Percentiles rank a stretch among this genome's conserved stretches.
phyloP scores from a whole-genome alignment of 2,329 filamentous ascomycete species.

The Neocucurbitaria cava region DNA sequence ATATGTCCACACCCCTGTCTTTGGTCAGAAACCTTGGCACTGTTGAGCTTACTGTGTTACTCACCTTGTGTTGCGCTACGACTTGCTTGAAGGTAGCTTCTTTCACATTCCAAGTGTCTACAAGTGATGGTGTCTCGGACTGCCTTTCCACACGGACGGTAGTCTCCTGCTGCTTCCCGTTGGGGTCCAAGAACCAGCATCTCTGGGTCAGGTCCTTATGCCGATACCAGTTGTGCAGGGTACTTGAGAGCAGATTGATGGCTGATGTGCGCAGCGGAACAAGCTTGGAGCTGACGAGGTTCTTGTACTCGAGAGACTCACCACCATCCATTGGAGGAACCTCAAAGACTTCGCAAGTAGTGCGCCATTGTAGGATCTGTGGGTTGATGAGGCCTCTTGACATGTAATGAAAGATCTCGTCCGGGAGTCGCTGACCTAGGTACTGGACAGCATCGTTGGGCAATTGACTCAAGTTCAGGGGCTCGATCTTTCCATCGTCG shows the following conservation, averaged over 20 bases:
- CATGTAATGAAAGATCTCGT: conserved; percentile 90
- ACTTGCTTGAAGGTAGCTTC: conserved; percentile 60
- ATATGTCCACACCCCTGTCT: conserved; percentile 52
- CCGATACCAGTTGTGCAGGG: conserved; percentile 82
- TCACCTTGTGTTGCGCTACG: conserved; percentile 35
- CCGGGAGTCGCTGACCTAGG: conserved; percentile 85
- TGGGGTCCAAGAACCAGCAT: conserved; percentile 73
- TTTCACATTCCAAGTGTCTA: conserved; percentile 76
- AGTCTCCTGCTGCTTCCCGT: conserved; percentile 54
- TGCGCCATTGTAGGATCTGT: conserved; percentile 81
- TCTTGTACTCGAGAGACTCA: conserved; percentile 79
- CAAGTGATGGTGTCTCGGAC: conserved; percentile 60
- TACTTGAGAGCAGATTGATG: conserved; percentile 77
- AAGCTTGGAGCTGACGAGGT: conserved; percentile 76
- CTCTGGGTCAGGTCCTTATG: conserved; percentile 78
- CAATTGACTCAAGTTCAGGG: conserved; percentile 74
- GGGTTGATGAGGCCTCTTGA: conserved; percentile 82
- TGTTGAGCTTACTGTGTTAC: neutral
- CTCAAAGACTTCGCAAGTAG: conserved; percentile 78
- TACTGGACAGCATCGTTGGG: conserved; percentile 89
- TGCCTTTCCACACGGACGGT: conserved; percentile 67
- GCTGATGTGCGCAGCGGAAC: conserved; percentile 77
- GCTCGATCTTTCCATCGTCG: conserved; percentile 76
- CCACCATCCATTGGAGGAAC: conserved; percentile 86
- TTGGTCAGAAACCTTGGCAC: conserved; percentile 10